Conservation (phyloP, 805 yeast genomes). For the Wickerhamomyces queroliae region DNA sequence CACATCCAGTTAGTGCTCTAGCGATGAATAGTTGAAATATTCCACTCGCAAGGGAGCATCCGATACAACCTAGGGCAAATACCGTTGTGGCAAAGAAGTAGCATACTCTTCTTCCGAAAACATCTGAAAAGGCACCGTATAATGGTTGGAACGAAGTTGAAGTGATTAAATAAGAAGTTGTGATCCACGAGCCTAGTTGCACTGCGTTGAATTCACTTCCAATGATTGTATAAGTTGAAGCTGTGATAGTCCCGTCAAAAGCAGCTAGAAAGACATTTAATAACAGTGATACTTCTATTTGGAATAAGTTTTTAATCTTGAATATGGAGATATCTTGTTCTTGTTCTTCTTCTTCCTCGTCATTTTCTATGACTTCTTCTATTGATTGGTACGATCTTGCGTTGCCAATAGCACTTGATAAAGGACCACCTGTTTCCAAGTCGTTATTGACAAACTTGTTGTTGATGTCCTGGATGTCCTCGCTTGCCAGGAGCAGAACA, state of each 20-base stretch:
- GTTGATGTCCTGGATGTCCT: constrained; percentile 8
- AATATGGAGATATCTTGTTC: constrained; percentile 10
- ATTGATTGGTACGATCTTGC: neutral
- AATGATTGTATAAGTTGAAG: constrained; percentile 40
- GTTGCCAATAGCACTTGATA: neutral
- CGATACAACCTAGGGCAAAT: constrained; percentile 31
- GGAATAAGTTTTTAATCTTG: constrained; percentile 20
- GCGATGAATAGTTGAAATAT: constrained; percentile 26
- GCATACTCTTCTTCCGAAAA: constrained; percentile 30
- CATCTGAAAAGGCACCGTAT: constrained; percentile 34
- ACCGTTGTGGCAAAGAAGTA: constrained; percentile 28
- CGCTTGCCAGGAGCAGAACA: constrained; percentile 11
- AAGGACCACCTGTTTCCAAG: neutral
- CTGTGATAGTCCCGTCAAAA: constrained; percentile 43
- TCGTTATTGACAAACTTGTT: neutral
- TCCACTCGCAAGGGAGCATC: constrained; percentile 27
- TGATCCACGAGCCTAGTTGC: constrained; percentile 34
- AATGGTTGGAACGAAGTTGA: constrained; percentile 37
- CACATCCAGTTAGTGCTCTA: constrained; percentile 34
- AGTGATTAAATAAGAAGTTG: constrained; percentile 35
- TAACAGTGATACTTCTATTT: constrained; percentile 28
- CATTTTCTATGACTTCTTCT: constrained; percentile 3
- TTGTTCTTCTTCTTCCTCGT: constrained; percentile 1
- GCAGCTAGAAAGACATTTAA: constrained; percentile 39
- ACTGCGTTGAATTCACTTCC: constrained; percentile 35